Base-by-base conservation (phyloP, 352 stramenopile genomes). In the Pseudoperonospora humuli region DNA sequence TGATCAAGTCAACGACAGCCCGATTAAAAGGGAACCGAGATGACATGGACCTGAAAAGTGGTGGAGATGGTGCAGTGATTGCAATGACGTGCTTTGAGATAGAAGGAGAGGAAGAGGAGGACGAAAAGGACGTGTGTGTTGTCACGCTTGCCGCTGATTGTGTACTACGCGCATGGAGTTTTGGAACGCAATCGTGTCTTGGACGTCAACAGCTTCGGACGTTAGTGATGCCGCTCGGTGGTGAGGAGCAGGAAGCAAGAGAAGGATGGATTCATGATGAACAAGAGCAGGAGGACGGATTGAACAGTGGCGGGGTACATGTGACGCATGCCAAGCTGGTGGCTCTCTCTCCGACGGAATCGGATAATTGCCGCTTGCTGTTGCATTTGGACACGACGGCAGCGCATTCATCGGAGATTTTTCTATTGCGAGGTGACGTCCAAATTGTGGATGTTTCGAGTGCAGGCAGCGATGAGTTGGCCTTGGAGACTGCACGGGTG, bases 131-230 rank as follows among this genome's bases (percentile, higher is more conserved):
- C 39, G 65, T 88, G 29, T 88, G 70, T 31, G 56, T 88, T 7
- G 54, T 88, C 5, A 82, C 77, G 6, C 49, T 89, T 6, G 83
- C 74, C 5, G 74, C 72, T 1, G 74, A 89, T 45, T 73, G 82
- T 24, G 76, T 75, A 7, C 35, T 89, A 21, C 54, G 66, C 20
- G 77, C 61, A 20, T 89, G 77, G 77, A 86, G 74, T 35, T 86
- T 84, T 31, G 41, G 67, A 13, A 70, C 52, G 15, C 77, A 84
- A 47, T 74, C 64, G 27, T 86, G 74, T 45, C 39, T 86, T 1
- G 77, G 74, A 29, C 75, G 70, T 27, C 77, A 89, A 47, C 56
- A 75, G 10, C 58, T 89, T 24, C 61, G 61, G 9, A 54, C 49
- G 13, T 45, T 84, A 1, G 44, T 61, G 15, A 52, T 67, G 20